These are phyloP conservation scores for Fusarium gaditjirri DNA, from an alignment of 2,329 filamentous ascomycete genomes.

Conservation along the genomic window DNA sequence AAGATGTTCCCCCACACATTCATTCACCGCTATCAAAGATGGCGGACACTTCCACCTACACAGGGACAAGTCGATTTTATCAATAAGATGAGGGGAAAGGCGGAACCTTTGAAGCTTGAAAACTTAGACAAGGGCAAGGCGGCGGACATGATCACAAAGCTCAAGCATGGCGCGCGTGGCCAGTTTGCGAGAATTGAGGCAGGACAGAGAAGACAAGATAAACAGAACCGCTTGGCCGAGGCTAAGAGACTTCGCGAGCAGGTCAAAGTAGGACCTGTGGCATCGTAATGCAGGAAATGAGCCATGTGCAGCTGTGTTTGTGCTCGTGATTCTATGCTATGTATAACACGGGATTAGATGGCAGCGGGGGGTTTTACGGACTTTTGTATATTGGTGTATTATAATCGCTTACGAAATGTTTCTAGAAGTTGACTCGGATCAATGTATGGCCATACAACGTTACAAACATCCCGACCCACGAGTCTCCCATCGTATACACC, in stretches of 20 bases:
- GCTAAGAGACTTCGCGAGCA: constrained; percentile 58
- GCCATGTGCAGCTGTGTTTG: constrained; percentile 4
- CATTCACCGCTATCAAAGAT: constrained; percentile 72
- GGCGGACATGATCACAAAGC: constrained; percentile 90
- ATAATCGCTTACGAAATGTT: constrained; percentile 9
- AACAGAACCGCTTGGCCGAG: constrained; percentile 50
- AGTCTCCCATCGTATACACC: not conserved
- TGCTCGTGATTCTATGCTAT: constrained; percentile 25
- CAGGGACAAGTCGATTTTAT: constrained; percentile 74
- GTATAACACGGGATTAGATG: constrained; percentile 20
- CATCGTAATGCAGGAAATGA: constrained; percentile 28
- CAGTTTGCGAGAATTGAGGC: constrained; percentile 66
- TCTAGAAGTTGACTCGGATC: constrained; percentile 12
- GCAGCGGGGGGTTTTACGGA: constrained; percentile 13
- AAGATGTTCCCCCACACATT: constrained; percentile 73
- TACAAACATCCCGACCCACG: constrained; percentile 11
- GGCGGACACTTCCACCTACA: constrained; percentile 75
- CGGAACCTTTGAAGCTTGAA: constrained; percentile 62
- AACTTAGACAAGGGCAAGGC: constrained; percentile 83
- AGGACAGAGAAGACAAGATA: constrained; percentile 61
- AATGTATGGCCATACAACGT: constrained; percentile 5
- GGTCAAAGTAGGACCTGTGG: constrained; percentile 65
- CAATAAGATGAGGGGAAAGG: constrained; percentile 69
- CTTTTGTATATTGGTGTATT: not conserved
- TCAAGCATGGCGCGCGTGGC: constrained; percentile 82